Percentiles rank a stretch among this genome's conserved stretches.
Evolutionary conservation across 768 basidiomycete species (phyloP).

Genomic region (Hygrophorus pudorinus): DNA sequence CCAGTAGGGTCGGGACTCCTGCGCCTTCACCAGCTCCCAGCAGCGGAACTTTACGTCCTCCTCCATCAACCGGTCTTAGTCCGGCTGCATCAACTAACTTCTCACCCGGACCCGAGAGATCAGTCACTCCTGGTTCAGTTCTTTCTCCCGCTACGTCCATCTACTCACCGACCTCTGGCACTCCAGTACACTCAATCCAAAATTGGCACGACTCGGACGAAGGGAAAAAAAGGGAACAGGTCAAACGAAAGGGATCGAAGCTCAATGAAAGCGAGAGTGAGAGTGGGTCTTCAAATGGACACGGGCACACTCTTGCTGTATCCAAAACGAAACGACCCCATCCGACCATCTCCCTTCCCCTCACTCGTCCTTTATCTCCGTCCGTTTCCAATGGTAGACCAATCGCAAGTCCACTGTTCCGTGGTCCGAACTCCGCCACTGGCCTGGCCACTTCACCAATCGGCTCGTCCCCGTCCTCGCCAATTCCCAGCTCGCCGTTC

Average conservation of each 20-base stretch:
- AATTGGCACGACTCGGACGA: no score
- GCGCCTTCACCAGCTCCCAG: neutral
- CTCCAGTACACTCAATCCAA: no score
- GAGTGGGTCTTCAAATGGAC: neutral
- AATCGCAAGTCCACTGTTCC: neutral
- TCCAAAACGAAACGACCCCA: neutral
- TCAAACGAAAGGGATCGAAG: no score
- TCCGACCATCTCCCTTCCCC: constrained; percentile 2
- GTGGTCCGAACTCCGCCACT: neutral
- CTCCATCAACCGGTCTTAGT: no score
- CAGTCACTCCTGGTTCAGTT: no score
- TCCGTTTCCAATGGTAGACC: neutral
- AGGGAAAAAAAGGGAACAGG: no score
- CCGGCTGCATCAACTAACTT: no score
- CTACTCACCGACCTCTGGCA: neutral
- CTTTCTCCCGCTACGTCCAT: neutral
- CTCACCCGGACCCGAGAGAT: no score
- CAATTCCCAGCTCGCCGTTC: no score
- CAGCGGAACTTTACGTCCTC: neutral
- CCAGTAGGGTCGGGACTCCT: constrained; percentile 2
- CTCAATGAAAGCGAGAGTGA: neutral
- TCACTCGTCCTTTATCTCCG: neutral
- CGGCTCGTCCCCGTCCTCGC: neutral
- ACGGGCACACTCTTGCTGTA: neutral
- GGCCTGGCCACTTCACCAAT: neutral